Conservation (phyloP, 1,139 yeast genomes). For the Protomyces gravidus region DNA sequence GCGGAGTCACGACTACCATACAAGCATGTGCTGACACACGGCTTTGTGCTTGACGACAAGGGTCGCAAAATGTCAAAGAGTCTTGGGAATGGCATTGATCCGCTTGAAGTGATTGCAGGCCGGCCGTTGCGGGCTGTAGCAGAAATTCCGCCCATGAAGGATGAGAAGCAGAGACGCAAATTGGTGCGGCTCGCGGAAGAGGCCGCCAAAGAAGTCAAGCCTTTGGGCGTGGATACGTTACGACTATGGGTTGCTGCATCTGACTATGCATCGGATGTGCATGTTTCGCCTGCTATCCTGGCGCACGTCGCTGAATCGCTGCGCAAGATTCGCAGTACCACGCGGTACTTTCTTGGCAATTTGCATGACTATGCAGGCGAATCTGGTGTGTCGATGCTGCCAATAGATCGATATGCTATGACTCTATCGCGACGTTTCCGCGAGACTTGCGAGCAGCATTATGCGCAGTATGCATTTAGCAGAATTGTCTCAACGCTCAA, state of each 20-base stretch:
- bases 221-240: slow-evolving; percentile 81
- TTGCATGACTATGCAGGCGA: slow-evolving; percentile 44
- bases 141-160: slow-evolving; percentile 39
- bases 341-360: slow-evolving; percentile 76
- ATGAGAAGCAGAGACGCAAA: slow-evolving; percentile 54
- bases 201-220: slow-evolving; percentile 12
- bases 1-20: slow-evolving; percentile 55
- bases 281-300: slow-evolving; percentile 67
- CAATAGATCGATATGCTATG: slow-evolving; percentile 64
- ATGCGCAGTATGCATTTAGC: slow-evolving; percentile 60
- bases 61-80: slow-evolving; percentile 94
- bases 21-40: slow-evolving; percentile 77
- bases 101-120: slow-evolving; percentile 62
- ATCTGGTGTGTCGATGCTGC: slow-evolving; percentile 22
- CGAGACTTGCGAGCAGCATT: slow-evolving; percentile 46
- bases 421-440: slow-evolving; percentile 54
- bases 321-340: slow-evolving; percentile 77
- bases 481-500: slow-evolving; percentile 46
- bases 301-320: slow-evolving; percentile 72
- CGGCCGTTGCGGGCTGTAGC: neutral
- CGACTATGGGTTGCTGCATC: slow-evolving; percentile 88
- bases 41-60: slow-evolving; percentile 80
- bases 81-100: slow-evolving; percentile 73
- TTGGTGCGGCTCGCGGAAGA: slow-evolving; percentile 10
- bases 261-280: slow-evolving; percentile 76